Base-by-base conservation (phyloP, 2,329 filamentous ascomycete species). In the Ceratocystis colombiana region DNA sequence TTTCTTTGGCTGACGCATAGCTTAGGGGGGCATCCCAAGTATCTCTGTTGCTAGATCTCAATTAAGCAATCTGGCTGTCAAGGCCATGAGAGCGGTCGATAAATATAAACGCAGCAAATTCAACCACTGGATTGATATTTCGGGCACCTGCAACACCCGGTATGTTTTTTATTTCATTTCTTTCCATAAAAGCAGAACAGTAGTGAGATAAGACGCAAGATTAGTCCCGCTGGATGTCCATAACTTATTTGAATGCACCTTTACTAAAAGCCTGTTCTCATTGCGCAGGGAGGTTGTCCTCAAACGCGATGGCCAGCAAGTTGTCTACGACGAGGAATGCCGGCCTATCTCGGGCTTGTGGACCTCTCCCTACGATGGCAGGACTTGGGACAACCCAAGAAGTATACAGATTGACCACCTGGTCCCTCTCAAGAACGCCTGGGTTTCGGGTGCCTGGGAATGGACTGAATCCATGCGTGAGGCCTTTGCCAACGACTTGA, bases 381-480 rank as follows among this genome's bases (percentile, higher is more conserved):
- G 77, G 0, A 84, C 79, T 1, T 90, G 87, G 86, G 87, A 83
- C 0, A 77, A 78, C 0, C 82, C 88, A 0, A 82, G 79, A 20
- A 87, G 92, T 70, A 74, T 94, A 0, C 88, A 93, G 70, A 93
- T 94, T 68, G 90, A 94, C 74, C 90, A 94, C 73, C 80, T 94
- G 76, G 88, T 95, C 2, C 89, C 90, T 0, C 74, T 95, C 68
- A 86, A 87, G 73, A 90, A 92, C 72, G 88, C 89, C 4, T 93
- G 88, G 89, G 84, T 88, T 68, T 89, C 86, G 57, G 89, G 89
- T 22, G 89, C 89, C 12, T 80, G 82, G 6, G 74, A 77, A 1
- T 93, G 89, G 90, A 89, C 88, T 0, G 86, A 86, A 0, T 76
- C 79, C 22, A 79, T 82, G 71, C 84, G 90, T 66, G 77, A 86